Evolutionary conservation across 176 grass and related monocot species (phyloP).

Genomic region (Oryza nivara): DNA sequence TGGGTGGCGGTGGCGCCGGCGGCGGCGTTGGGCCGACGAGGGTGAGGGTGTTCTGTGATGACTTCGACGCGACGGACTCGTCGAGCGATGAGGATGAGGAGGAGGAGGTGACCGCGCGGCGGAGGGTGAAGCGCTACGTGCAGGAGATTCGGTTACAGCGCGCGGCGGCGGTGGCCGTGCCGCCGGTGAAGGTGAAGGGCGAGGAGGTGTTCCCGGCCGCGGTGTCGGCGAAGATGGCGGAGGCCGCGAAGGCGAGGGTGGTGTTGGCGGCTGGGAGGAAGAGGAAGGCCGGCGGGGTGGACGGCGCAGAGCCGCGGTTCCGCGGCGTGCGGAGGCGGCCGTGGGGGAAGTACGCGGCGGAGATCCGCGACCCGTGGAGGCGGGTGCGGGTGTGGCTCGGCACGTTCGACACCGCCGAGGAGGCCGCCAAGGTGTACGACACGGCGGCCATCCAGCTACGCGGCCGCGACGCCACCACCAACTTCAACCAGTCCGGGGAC

Average conservation of each 20-base stretch:
- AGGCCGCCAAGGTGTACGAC: constrained; percentile 95
- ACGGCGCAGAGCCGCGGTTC: constrained; percentile 62
- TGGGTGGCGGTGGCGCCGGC: no score
- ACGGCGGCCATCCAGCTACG: constrained; percentile 88
- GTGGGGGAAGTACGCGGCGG: constrained; percentile 98
- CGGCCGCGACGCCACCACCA: constrained; percentile 77
- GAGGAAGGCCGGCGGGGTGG: constrained; percentile 41
- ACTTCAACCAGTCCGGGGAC: constrained; percentile 56
- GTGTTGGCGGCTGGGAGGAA: constrained; percentile 16
- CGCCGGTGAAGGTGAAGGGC: neutral
- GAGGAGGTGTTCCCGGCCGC: neutral
- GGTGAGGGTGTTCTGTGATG: constrained; percentile 74
- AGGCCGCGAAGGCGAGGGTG: neutral
- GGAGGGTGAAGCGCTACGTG: constrained; percentile 77
- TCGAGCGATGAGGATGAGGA: constrained; percentile 61
- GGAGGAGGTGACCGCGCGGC: neutral
- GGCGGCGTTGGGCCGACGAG: neutral
- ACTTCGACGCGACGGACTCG: constrained; percentile 88
- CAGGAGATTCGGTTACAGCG: constrained; percentile 71
- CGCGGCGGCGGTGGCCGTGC: neutral
- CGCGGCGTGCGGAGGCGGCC: constrained; percentile 84
- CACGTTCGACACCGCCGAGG: constrained; percentile 92
- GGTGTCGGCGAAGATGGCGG: neutral
- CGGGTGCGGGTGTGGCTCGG: constrained; percentile 93
- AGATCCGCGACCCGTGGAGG: constrained; percentile 90